Evolutionary conservation across 2,329 filamentous ascomycete species (phyloP).

Genomic region (Coleophoma crateriformis): DNA sequence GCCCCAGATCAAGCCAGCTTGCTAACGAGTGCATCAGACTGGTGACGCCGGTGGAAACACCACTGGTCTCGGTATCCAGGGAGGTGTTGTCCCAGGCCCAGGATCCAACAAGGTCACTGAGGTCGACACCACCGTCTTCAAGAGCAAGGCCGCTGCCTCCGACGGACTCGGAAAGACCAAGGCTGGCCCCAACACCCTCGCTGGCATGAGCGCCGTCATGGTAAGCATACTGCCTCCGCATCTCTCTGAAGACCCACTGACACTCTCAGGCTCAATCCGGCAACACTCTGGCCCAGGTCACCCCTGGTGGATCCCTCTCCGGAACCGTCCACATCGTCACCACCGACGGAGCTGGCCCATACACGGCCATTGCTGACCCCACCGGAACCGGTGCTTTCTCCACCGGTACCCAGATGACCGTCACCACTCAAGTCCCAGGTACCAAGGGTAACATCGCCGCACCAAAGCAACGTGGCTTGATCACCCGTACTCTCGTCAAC

Average conservation of each 20-base stretch:
- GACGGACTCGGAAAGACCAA: too few species aligned
- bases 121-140: slow-evolving; percentile 31
- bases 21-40: neutral
- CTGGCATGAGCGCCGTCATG: slow-evolving; percentile 39
- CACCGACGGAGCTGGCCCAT: slow-evolving; percentile 4
- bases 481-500: slow-evolving; percentile 12
- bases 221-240: neutral
- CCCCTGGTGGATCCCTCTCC: too few species aligned
- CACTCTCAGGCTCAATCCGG: slow-evolving; percentile 26
- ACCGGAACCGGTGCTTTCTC: slow-evolving; percentile 45
- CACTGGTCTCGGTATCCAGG: slow-evolving; percentile 30
- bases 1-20: too few species aligned
- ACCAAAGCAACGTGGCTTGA: too few species aligned
- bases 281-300: too few species aligned
- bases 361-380: slow-evolving; percentile 55
- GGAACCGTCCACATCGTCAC: too few species aligned
- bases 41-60: too few species aligned
- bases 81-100: slow-evolving; percentile 33
- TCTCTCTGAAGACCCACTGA: neutral
- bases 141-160: too few species aligned
- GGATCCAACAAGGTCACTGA: slow-evolving; percentile 37
- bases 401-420: slow-evolving; percentile 46
- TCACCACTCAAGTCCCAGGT: slow-evolving; percentile 48
- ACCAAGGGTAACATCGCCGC: slow-evolving; percentile 27
- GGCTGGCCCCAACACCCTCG: too few species aligned